Conservation (phyloP, 495 filamentous ascomycete species). For the Haplographium delicatum region DNA sequence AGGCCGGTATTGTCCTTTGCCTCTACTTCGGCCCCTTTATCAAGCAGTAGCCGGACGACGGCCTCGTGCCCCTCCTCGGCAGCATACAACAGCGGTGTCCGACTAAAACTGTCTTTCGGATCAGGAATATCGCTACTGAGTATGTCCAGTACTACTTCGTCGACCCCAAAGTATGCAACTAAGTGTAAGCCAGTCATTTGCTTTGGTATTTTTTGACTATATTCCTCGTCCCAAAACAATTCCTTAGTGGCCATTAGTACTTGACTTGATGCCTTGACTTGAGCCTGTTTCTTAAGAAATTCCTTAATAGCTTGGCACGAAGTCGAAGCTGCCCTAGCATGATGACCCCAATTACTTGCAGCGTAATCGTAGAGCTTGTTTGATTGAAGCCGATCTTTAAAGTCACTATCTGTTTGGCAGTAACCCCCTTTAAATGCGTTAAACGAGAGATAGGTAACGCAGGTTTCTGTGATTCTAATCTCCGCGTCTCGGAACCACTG, state of each 20-base stretch:
- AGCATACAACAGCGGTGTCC: background rate
- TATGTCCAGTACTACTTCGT: background rate
- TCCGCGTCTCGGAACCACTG: conserved; percentile 34
- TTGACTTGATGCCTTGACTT: conserved; percentile 21
- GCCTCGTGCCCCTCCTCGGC: background rate
- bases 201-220: conserved; percentile 4
- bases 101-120: background rate
- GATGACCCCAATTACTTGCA: conserved; percentile 29
- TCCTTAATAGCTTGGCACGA: background rate
- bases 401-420: conserved; percentile 21
- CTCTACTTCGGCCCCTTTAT: background rate
- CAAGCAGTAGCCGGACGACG: background rate
- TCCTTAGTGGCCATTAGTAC: too few species aligned
- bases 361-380: conserved; percentile 10
- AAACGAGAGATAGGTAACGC: conserved; percentile 39
- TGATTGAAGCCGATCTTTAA: conserved; percentile 24
- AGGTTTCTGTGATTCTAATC: conserved; percentile 30
- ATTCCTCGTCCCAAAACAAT: background rate
- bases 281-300: conserved; percentile 20
- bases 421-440: conserved; percentile 8
- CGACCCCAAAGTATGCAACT: conserved; percentile 15
- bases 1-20: background rate
- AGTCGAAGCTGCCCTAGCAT: conserved; percentile 25
- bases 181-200: conserved; percentile 18
- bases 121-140: background rate